These are phyloP conservation scores for Leptographium radiaticola DNA, from an alignment of 2,329 filamentous ascomycete species.

Conservation along the genomic window DNA sequence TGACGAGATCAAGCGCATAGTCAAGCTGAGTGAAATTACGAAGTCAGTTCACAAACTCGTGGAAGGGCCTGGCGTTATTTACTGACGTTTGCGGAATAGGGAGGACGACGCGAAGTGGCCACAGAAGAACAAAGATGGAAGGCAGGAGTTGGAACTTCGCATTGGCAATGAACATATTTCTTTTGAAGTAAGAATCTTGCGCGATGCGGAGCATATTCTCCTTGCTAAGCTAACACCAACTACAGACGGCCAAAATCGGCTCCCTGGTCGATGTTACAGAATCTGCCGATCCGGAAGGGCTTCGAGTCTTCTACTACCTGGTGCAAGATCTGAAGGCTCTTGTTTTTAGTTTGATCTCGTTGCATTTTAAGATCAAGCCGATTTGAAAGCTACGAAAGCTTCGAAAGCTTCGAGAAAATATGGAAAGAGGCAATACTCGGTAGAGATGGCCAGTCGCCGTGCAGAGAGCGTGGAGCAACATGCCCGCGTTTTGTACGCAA, in stretches of 20 bases:
- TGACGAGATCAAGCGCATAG: conserved; percentile 90
- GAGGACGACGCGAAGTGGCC: conserved; percentile 99
- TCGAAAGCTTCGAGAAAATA: too few relatives aligned
- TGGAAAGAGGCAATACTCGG: too few relatives aligned
- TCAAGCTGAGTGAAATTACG: conserved; percentile 93
- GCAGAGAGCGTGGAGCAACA: too few relatives aligned
- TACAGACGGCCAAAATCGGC: conserved; percentile 94
- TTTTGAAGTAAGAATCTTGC: conserved; percentile 58
- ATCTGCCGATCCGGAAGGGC: conserved; percentile 86
- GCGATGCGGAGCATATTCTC: not conserved
- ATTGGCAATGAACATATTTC: conserved; percentile 93
- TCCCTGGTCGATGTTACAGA: conserved; percentile 94
- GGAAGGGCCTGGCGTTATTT: not conserved
- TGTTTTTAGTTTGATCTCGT: conserved; percentile 87
- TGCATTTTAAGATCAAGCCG: conserved; percentile 94
- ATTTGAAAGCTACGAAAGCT: conserved; percentile 29
- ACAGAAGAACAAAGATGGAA: conserved; percentile 96
- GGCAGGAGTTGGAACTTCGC: conserved; percentile 91
- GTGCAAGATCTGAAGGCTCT: conserved; percentile 95
- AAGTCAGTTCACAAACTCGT: conserved; percentile 46
- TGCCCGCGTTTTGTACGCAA: too few relatives aligned
- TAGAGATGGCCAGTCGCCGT: too few relatives aligned
- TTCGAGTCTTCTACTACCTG: conserved; percentile 96
- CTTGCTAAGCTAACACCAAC: not conserved
- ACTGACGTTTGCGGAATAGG: conserved; percentile 32